Base-by-base conservation (phyloP, 495 filamentous ascomycete genomes). In the Neurospora sublineolata region DNA sequence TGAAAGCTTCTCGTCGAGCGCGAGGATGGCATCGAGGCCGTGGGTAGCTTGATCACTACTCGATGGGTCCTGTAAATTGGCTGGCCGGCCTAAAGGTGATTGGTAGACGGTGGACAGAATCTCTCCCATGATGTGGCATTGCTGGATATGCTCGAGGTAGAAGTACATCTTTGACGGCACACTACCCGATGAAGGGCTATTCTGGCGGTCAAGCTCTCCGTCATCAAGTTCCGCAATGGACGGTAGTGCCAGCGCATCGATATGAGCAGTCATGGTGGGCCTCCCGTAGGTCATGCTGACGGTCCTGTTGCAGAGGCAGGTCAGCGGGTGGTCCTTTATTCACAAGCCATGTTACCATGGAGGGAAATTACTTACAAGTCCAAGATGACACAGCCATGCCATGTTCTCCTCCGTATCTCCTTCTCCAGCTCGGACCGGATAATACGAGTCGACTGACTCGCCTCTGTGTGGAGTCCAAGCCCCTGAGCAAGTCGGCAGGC, bases 261-360 rank as follows among this genome's bases (percentile, higher is more conserved):
- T 69, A 46, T 84, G 79, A 16, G 78, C 79, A 7, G 79, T 83
- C 80, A 83, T 84, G 67, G 80, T 83, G 20, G 84, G 84, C 30
- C 82, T 73, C 11, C 84, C 84, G 67, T 81, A 82, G 1, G 82
- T 85, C 83, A 86, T 85, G 74, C 84, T 85, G 70, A 84, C 78
- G 36, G 82, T 79, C 76, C 83, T 85, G 44, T 46, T 12, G 60
- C 4, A 37, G 27, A 40, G 18, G 58, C 40, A 73, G 39, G 39
- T 27, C 9, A 33, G 44, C 4, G 33, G 12, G 12, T 44, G 38
- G 33, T 27, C 4, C 8, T 23, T n/a, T 18, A 70, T 1, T 1
- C 41, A n/a, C 18, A 10, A 44, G 18, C 7, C 41, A 44, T 44
- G 1, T n/a, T n/a, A n/a, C 14, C 1, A 10, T 16, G 3, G n/a